phyloP scores from a whole-genome alignment of 768 basidiomycete genomes.

The Russula compacta region DNA sequence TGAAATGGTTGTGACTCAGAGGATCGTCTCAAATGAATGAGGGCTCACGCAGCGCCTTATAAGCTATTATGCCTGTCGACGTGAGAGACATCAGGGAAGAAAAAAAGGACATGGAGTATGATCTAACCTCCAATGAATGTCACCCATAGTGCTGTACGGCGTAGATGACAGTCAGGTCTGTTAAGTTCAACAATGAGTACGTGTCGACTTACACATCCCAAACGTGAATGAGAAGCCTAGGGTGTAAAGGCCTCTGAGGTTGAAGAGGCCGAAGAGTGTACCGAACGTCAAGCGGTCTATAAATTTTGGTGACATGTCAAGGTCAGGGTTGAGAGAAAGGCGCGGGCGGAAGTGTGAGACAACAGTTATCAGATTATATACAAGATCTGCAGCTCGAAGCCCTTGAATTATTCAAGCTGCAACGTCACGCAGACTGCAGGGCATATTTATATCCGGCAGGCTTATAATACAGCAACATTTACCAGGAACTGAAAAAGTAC shows the following conservation, averaged over 20 bases:
- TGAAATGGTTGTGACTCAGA: slow-evolving; percentile 20
- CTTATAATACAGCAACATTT: background rate
- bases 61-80: slow-evolving; percentile 48
- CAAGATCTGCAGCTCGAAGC: too few relatives aligned
- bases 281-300: slow-evolving; percentile 16
- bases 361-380: too few relatives aligned
- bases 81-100: slow-evolving; percentile 11
- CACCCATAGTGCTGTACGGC: slow-evolving; percentile 41
- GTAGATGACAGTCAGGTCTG: background rate
- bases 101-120: background rate
- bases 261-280: slow-evolving; percentile 22
- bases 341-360: too few relatives aligned
- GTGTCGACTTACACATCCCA: slow-evolving; percentile 52
- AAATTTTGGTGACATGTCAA: slow-evolving; percentile 19
- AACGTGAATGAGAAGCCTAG: slow-evolving; percentile 54
- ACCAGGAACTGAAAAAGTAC: background rate
- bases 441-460: too few relatives aligned
- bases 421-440: too few relatives aligned
- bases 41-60: slow-evolving; percentile 46
- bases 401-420: too few relatives aligned
- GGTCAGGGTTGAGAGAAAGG: background rate
- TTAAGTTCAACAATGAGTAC: background rate
- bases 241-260: slow-evolving; percentile 35
- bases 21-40: background rate
- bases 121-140: slow-evolving; percentile 53